Evolutionary conservation across 2,329 filamentous ascomycete species (phyloP), one percentile per base, ranked within the genome.

Genomic region (Colletotrichum sp.): DNA sequence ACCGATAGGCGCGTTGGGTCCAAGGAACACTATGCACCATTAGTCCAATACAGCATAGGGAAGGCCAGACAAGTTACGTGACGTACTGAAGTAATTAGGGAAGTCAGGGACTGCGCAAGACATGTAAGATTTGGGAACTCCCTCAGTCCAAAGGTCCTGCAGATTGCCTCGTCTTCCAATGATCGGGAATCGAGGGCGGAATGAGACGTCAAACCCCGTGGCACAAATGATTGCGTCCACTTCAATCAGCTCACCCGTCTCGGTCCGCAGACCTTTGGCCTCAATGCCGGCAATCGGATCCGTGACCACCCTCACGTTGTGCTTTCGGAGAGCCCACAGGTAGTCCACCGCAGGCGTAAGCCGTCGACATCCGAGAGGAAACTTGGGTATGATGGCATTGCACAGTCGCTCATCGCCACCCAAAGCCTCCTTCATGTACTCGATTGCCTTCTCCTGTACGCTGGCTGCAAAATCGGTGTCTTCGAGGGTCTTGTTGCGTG

Each of bases 261-360:
- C 14, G n/a, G 68, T 71, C 1, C 63, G 59, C 1, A 79, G 65
- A 3, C 78, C 79, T 7, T 67, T n/a, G 14, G 76, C 39, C 1
- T 67, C 73, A 3, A 80, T 57, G 5, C 60, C n/a, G 1, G 24
- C 14, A 30, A 80, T 80, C 18, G 70, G 68, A 1, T 68, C 72
- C 2, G 72, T 64, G 14, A 84, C 79, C 24, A 83, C 74, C 14
- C 80, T 78, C 14, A 83, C 79, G 24, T 84, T 82, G n/a, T 65
- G 34, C 4, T 67, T 32, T 21, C 71, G 75, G 10, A 79, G 52
- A 13, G 72, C 70, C 24, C 78, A 70, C n/a, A 79, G 73, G 39
- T 79, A 79, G 10, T 73, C 77, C 52, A 75, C 68, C 2, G 74
- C 78, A 28, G 73, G 79, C 36, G 72, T 81, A 71, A 75, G 74